Evolutionary conservation across 2,329 filamentous ascomycete genomes (phyloP), one percentile per base, ranked within the genome.

Genomic region (Coniosporium tulheliwenetii): DNA sequence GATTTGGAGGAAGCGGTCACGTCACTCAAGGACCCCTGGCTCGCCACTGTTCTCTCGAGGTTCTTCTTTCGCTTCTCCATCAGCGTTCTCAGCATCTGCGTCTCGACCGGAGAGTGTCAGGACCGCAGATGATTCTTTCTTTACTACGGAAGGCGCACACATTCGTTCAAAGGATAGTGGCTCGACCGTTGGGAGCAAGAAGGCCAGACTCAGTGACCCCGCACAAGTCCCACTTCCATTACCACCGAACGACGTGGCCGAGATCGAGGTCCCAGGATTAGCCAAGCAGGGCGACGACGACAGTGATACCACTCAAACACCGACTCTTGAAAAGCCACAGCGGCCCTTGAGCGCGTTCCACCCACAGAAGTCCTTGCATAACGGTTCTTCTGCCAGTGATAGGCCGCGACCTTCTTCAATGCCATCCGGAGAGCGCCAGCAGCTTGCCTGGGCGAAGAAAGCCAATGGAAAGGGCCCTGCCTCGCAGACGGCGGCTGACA

Each of bases 1-100:
- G 50, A 82, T 84, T 19, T 98, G 91, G 91, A 85, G 91, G 63
- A 94, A 94, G 64, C 76, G 81, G 46, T 71, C 83, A 50, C 75
- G 84, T n/a, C 14, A 35, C 33, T 13, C 33, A 16, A 30, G 12
- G 14, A 35, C 30, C 14, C 16, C 38, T 29, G 30, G 16, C 15
- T 13, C 34, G 12, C 13, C 15, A 37, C 14, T 14, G 2, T 13
- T 41, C 39, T 39, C 30, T 38, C 13, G 38, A 5, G 16, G 14
- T 10, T 33, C 19, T 35, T 16, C n/a, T 30, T 12, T 41, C 29
- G 39, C n/a, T 3, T 35, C 12, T n/a, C 32, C 32, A 35, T n/a
- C 32, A 35, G 14, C 32, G 14, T n/a, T 35, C 32, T 7, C 7
- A 26, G 19, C 4, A 26, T 26, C 19, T 7, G 19, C 7, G 7